Base-by-base conservation (phyloP, 2,329 filamentous ascomycete genomes). In the Fusarium foetens region DNA sequence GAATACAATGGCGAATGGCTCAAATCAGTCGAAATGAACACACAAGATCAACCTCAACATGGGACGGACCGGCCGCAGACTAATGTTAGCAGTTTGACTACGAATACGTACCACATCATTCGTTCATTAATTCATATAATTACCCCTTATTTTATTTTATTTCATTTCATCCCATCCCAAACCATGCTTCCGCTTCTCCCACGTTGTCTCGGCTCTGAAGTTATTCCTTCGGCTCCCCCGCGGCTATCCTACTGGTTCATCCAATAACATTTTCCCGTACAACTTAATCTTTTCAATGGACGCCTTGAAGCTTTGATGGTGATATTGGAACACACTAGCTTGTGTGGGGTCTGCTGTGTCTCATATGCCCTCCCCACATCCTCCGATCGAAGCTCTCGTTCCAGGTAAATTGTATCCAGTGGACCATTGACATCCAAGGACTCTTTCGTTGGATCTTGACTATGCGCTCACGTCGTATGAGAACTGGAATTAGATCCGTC, bases 361-460 rank as follows among this genome's bases (percentile, higher is more conserved):
- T 67, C 48, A 68, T 71, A 57, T 67, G 63, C 64, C 57, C 58
- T 53, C 66, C 61, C 70, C 70, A 73, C 66, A 71, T 45, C 63
- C 33, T 59, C 57, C 43, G 53, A 54, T 69, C 57, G 45, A 75
- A 58, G 65, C 64, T 61, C 59, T 57, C 29, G 62, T 64, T 42
- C 43, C 52, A 68, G 52, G 35, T 63, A 58, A 45, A 75, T 63
- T 55, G 48, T 51, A 38, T 42, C 19, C 39, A 52, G 52, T 53
- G 63, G 60, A 55, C 48, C 68, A 53, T 66, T 49, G 48, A 46
- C 38, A 36, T 54, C 38, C 49, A 61, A 68, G 54, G 61, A 52
- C 52, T 46, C 42, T 67, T 64, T 61, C 39, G 36, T 58, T 64
- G 58, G 58, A 66, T 33, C 45, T 31, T 46, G 17, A 23, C 42